These are phyloP conservation scores for Aspergillus caelatus DNA, from an alignment of 2,329 filamentous ascomycete genomes.

Conservation along the genomic window DNA sequence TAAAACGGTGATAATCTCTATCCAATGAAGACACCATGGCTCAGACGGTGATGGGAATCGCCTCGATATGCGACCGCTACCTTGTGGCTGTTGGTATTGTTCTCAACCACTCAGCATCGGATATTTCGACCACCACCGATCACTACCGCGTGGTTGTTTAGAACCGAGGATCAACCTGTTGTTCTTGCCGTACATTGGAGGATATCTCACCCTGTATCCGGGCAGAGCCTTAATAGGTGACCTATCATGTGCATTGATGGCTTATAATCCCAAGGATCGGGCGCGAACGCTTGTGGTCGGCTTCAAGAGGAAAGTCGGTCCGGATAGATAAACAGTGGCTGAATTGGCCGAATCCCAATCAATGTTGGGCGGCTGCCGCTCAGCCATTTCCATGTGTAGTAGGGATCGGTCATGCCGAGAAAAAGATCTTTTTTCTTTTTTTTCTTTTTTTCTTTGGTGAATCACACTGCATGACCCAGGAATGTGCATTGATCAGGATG, in stretches of 20 bases:
- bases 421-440: background rate
- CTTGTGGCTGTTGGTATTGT: background rate
- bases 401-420: background rate
- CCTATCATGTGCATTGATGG: background rate
- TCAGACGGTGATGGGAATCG: background rate
- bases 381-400: background rate
- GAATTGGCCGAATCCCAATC: background rate
- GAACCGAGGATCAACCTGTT: background rate
- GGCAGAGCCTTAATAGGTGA: background rate
- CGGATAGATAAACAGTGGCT: background rate
- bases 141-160: background rate
- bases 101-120: background rate
- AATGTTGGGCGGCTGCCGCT: background rate
- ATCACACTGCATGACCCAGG: background rate
- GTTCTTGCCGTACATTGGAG: background rate
- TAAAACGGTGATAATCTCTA: background rate
- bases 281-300: background rate
- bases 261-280: background rate
- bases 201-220: background rate
- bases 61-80: background rate
- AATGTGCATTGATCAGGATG: background rate
- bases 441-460: background rate
- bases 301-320: slow-evolving; percentile 1
- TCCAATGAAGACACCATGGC: background rate
- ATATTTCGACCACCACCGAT: background rate